Base-by-base conservation (phyloP, 306 rosid genomes). In the Hippophae gyantsensis region DNA sequence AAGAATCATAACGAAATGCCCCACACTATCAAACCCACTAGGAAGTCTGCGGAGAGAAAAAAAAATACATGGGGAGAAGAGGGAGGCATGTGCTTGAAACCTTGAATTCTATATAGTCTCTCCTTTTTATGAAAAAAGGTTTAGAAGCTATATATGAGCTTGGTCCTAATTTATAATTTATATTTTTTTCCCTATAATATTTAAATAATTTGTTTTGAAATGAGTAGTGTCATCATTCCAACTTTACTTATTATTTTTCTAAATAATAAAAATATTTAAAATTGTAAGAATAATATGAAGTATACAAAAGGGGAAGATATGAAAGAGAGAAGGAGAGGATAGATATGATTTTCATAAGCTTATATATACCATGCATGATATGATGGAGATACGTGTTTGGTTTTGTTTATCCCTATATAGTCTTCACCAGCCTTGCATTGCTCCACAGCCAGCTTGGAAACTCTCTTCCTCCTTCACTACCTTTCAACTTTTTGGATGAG, bases 41-140 rank as follows among this genome's bases (percentile, higher is more conserved):
- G 55, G 55, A 61, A 68, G 70, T 64, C 58, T 58, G 43, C 49
- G 46, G 61, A 65, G 69, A 52, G 60, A 49, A 77, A 27, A 45
- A 53, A 67, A 52, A 13, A 62, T 69, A 66, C 66, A 75, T 67
- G 70, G 81, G 76, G 63, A 68, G 62, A 57, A 72, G 80, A 72
- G 81, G 81, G 73, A 72, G 54, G 89, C 95, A 83, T 79, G 89
- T 81, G 85, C 81, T 54, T 70, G 68, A 81, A 66, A 69, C 82
- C 82, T 74, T 48, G 72, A 83, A 74, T 73, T 74, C 69, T 81
- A 70, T 66, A 70, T 68, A 67, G 75, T 45, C 82, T 74, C 87
- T 78, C 56, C 87, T 85, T 85, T 88, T 82, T 69, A 82, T 77
- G 79, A 55, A 82, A 81, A 84, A 84, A 73, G 65, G 54, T 73